Conservation (phyloP, 768 basidiomycete species). For the Suillus plorans region DNA sequence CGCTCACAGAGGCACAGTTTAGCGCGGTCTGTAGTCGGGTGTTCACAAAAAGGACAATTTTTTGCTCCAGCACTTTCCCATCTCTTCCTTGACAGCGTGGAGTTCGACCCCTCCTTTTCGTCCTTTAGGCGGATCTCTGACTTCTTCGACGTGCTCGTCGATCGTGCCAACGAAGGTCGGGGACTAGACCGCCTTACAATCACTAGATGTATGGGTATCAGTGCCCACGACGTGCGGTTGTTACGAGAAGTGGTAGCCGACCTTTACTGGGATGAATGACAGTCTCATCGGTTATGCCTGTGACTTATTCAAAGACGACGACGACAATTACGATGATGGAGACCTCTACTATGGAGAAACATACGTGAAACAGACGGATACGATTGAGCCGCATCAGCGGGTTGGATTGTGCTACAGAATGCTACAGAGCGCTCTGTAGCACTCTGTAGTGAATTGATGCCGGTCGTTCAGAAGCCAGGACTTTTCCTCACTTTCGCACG, state of each 20-base stretch:
- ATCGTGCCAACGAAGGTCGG: constrained; percentile 5
- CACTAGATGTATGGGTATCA: neutral
- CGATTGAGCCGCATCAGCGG: neutral
- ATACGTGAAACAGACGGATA: too few relatives aligned
- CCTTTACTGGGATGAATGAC: constrained; percentile 3
- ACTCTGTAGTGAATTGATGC: too few relatives aligned
- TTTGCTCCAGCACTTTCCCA: constrained; percentile 4
- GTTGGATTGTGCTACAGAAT: too few relatives aligned
- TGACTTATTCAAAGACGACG: too few relatives aligned
- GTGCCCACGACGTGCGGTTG: neutral
- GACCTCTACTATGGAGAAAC: neutral
- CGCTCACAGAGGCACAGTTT: neutral
- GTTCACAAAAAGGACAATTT: neutral
- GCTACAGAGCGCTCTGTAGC: too few relatives aligned
- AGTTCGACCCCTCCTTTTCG: neutral
- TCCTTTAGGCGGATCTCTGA: neutral
- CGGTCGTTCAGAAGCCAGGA: neutral
- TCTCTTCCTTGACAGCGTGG: neutral
- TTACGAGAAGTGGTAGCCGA: constrained; percentile 7
- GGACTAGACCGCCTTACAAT: neutral
- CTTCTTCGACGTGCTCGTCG: constrained; percentile 5
- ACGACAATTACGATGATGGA: neutral
- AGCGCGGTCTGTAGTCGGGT: neutral
- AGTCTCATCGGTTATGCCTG: neutral
- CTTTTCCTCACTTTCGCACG: neutral